A percentile compares a stretch with the other conserved stretches of the same genome.
Evolutionary conservation across 371 early-diverging fungal species (phyloP).

Genomic region (Mortierella sp.): DNA sequence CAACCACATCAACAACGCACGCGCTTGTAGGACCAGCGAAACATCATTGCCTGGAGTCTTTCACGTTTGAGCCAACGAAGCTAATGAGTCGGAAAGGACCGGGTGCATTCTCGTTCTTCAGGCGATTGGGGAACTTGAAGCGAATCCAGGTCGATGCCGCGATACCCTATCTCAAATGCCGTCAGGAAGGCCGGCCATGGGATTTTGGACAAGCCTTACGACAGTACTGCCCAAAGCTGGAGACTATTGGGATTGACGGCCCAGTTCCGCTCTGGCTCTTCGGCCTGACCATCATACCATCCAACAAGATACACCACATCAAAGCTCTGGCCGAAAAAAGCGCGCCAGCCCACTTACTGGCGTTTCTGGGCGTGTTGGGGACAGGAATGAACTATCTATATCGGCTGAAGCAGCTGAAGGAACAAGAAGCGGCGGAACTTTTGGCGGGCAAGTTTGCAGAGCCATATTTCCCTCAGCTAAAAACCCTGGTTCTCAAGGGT

Average conservation of each 20-base stretch:
- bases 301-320: neutral
- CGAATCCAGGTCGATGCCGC: neutral
- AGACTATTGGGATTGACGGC: neutral
- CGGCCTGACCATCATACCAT: neutral
- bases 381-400: neutral
- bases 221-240: neutral
- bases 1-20: neutral
- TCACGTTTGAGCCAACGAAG: neutral
- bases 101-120: neutral
- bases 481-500: neutral
- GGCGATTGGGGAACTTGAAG: slow-evolving; percentile 17
- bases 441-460: neutral
- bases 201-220: neutral
- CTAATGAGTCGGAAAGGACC: neutral
- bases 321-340: neutral
- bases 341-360: neutral
- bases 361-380: neutral
- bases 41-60: neutral
- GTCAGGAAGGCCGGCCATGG: neutral
- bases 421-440: neutral
- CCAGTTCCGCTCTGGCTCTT: neutral
- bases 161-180: neutral
- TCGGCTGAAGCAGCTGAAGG: neutral
- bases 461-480: slow-evolving; percentile 20
- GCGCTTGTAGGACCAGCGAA: neutral